Conservation (phyloP, 139 green algal species). For the Chlorella sp. region DNA sequence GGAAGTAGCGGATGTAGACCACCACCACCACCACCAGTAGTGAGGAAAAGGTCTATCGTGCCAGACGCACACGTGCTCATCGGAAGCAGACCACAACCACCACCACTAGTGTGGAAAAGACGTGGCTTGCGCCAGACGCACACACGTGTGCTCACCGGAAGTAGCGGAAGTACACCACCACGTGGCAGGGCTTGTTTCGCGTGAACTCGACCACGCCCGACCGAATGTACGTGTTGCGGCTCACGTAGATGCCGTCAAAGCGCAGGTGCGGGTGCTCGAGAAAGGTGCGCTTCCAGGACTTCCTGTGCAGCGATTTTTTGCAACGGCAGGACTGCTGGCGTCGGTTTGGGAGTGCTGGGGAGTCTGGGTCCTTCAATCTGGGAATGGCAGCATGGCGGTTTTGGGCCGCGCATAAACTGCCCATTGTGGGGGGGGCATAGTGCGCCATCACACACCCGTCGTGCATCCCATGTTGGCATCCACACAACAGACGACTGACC, state of each 20-base stretch:
- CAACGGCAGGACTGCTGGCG: background rate
- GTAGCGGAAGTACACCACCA: constrained; percentile 31
- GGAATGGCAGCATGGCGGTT: background rate
- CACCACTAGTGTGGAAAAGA: too few relatives aligned
- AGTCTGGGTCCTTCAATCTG: too few relatives aligned
- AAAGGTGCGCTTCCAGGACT: constrained; percentile 70
- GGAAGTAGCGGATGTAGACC: background rate
- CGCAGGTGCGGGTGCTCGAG: constrained; percentile 66
- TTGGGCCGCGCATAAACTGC: background rate
- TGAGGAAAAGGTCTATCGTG: too few relatives aligned
- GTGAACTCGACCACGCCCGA: constrained; percentile 37
- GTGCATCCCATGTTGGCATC: background rate
- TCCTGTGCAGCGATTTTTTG: too few relatives aligned
- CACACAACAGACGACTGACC: background rate
- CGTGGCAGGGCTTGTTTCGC: constrained; percentile 48
- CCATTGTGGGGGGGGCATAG: background rate
- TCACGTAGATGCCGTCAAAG: constrained; percentile 68
- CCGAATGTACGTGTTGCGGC: constrained; percentile 76
- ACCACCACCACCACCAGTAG: too few relatives aligned
- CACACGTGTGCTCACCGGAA: background rate
- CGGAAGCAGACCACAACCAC: too few relatives aligned
- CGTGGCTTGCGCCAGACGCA: too few relatives aligned
- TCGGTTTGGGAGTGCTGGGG: background rate
- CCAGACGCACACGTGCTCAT: too few relatives aligned
- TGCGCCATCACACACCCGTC: background rate